Evolutionary conservation across 2,329 filamentous ascomycete species (phyloP), one percentile per base, ranked within the genome.

Genomic region (Cladophialophora bantiana): DNA sequence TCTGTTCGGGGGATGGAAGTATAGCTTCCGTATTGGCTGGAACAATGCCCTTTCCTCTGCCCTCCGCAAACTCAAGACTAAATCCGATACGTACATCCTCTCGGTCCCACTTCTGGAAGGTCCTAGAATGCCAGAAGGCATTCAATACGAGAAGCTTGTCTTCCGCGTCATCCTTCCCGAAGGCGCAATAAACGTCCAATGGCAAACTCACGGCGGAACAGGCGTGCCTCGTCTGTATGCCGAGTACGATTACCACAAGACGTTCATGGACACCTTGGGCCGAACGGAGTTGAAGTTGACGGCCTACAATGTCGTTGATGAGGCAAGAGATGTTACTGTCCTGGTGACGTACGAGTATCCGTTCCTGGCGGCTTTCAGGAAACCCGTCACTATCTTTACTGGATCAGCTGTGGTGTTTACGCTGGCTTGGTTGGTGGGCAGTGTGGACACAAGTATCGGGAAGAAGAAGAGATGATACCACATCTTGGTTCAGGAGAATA

Each of bases 1-100:
- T n/a, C 79, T 99, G 31, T 99, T 97, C 75, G 95, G 95, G 67
- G 93, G 92, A 68, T 99, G 95, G 95, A 97, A 96, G 80, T 98
- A 97, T 80, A 95, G 92, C 71, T 99, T 98, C 83, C 92, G 91
- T 66, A 89, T 98, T 65, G 95, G 95, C 72, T 99, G 95, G 95
- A 96, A 98, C 81, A 89, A 91, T 60, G 88, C 96, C 72, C 84
- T 96, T 34, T 88, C 88, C 74, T 87, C 86, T 65, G 95, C 92
- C 77, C 78, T 99, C 71, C 89, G 92, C 74, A 84, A 83, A 73
- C 75, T 83, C 31, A 87, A 83, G 73, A 74, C 78, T 6, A 83
- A 86, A 50, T 81, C 83, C 54, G 88, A 92, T 67, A 86, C 88
- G n/a, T 96, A 92, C 75, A 85, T 96, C 9, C 85, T 99, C 67